Conservation (phyloP, 106 monocot species). For the Dendrobium chrysotoxum region DNA sequence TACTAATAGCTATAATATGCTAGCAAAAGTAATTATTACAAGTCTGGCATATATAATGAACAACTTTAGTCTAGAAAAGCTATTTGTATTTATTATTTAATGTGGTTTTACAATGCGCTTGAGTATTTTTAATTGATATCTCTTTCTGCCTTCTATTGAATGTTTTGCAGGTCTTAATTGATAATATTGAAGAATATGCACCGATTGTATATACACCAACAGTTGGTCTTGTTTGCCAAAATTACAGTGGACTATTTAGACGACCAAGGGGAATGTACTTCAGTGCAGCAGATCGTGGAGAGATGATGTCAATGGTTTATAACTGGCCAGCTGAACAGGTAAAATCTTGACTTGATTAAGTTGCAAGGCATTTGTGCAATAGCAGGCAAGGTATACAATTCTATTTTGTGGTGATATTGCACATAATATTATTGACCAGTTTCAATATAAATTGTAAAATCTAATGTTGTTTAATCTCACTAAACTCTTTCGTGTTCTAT, state of each 20-base stretch:
- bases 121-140: neutral
- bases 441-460: neutral
- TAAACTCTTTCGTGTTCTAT: no score
- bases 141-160: slow-evolving; percentile 7
- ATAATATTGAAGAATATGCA: slow-evolving; percentile 92
- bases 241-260: slow-evolving; percentile 90
- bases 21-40: neutral
- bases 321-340: slow-evolving; percentile 99
- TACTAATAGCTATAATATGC: neutral
- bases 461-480: no score
- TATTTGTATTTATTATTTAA: neutral
- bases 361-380: neutral
- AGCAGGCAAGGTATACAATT: neutral
- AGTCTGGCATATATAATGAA: neutral
- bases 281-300: slow-evolving; percentile 91
- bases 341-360: neutral
- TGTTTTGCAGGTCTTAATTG: slow-evolving; percentile 54
- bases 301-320: slow-evolving; percentile 99
- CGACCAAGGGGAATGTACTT: slow-evolving; percentile 99
- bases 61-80: neutral
- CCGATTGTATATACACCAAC: slow-evolving; percentile 98
- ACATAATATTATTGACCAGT: neutral
- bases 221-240: slow-evolving; percentile 98
- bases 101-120: neutral
- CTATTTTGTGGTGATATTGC: neutral